phyloP scores from a whole-genome alignment of 192 early-diverging fungal species.

The Coemansia pectinata region DNA sequence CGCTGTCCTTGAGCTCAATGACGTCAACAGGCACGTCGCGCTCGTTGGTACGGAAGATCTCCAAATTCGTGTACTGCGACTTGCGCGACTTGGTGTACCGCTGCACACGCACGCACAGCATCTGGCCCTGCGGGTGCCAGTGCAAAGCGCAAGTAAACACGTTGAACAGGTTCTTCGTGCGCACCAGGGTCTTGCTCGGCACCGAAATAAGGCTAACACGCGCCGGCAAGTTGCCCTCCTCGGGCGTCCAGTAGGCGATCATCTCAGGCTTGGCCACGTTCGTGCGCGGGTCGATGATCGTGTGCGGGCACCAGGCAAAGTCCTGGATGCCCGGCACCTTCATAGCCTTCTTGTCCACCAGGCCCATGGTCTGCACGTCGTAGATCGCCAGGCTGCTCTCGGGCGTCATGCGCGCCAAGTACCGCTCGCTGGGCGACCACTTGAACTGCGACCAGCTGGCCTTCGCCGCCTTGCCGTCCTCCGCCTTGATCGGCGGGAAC shows the following conservation, averaged over 20 bases:
- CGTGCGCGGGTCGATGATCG: conserved; percentile 38
- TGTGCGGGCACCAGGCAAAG: conserved; percentile 75
- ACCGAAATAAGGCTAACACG: conserved; percentile 88
- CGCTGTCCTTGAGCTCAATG: conserved; percentile 82
- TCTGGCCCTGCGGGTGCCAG: conserved; percentile 91
- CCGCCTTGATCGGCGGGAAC: conserved; percentile 64
- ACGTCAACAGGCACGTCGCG: conserved; percentile 97
- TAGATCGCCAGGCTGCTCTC: conserved; percentile 82
- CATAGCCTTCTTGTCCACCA: conserved; percentile 92
- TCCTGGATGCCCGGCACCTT: conserved; percentile 78
- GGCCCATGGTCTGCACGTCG: conserved; percentile 90
- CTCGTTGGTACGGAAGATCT: conserved; percentile 92
- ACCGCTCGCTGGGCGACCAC: conserved; percentile 93
- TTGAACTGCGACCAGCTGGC: conserved; percentile 91
- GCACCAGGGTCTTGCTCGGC: conserved; percentile 81
- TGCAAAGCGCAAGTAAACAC: conserved; percentile 84
- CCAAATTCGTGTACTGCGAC: conserved; percentile 82
- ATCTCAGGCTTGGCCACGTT: conserved; percentile 58
- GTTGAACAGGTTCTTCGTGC: conserved; percentile 98
- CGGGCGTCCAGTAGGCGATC: conserved; percentile 95
- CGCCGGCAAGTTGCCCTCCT: conserved; percentile 93
- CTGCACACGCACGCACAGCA: conserved; percentile 91
- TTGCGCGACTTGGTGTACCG: conserved; percentile 91
- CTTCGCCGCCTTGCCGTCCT: conserved; percentile 56
- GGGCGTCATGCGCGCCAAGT: conserved; percentile 86